These are phyloP conservation scores for Tubosaeta sp. DNA, from an alignment of 768 basidiomycete species.

Conservation along the genomic window DNA sequence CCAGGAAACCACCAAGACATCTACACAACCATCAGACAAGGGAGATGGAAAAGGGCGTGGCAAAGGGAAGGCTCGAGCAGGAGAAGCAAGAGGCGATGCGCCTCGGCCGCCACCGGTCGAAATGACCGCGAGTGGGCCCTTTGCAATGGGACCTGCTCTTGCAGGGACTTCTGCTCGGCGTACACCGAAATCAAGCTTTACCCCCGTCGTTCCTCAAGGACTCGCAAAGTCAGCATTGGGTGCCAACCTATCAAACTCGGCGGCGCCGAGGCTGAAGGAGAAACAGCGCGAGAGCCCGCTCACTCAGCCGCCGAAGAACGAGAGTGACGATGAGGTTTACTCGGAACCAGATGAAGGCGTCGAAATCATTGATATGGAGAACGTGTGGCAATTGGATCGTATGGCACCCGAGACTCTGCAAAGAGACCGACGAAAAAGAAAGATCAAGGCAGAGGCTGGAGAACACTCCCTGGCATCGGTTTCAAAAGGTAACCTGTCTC, in stretches of 20 bases:
- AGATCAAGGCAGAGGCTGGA: constrained; percentile 44
- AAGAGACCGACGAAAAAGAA: constrained; percentile 42
- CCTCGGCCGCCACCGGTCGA: constrained; percentile 50
- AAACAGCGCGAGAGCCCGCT: constrained; percentile 28
- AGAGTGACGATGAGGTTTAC: constrained; percentile 64
- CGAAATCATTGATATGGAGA: constrained; percentile 81
- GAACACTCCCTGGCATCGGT: constrained; percentile 26
- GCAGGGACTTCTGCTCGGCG: constrained; percentile 51
- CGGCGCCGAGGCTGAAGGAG: constrained; percentile 49
- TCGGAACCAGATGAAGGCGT: constrained; percentile 87
- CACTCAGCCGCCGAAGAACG: constrained; percentile 25
- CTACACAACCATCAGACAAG: constrained; percentile 30
- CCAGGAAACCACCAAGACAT: constrained; percentile 46
- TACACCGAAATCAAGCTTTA: constrained; percentile 53
- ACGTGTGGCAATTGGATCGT: constrained; percentile 76
- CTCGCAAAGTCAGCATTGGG: constrained; percentile 39
- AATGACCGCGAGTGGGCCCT: constrained; percentile 85
- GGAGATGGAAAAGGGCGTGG: constrained; percentile 48
- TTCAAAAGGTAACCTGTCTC: constrained; percentile 29
- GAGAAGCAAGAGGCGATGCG: constrained; percentile 45
- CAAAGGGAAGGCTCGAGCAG: constrained; percentile 48
- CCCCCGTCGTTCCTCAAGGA: constrained; percentile 44
- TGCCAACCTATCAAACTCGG: constrained; percentile 45
- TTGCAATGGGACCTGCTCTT: constrained; percentile 79
- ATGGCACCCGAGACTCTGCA: constrained; percentile 79